phyloP scores from a whole-genome alignment of 805 yeast species.

The Schwanniomyces sp. region DNA sequence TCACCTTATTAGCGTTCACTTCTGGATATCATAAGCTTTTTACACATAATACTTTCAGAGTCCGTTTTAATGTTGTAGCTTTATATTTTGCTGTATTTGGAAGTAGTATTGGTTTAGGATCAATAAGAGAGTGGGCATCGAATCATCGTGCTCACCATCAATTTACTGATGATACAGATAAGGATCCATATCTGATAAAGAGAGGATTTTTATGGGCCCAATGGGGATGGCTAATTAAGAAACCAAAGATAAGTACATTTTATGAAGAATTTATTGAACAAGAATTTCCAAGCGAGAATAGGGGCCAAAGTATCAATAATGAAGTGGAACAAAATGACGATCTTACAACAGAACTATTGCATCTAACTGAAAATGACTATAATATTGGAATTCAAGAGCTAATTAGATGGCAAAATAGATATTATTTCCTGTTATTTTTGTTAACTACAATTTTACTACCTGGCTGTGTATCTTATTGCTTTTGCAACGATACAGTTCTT shows the following conservation, averaged over 20 bases:
- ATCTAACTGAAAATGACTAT: constrained; percentile 13
- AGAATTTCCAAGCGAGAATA: constrained; percentile 26
- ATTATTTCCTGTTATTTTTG: constrained; percentile 25
- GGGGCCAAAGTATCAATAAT: constrained; percentile 26
- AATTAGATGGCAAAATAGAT: constrained; percentile 35
- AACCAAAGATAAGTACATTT: constrained; percentile 44
- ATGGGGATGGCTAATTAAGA: constrained; percentile 81
- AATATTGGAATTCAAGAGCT: constrained; percentile 18
- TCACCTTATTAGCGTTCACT: constrained; percentile 41
- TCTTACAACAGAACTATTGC: constrained; percentile 6
- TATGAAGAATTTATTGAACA: constrained; percentile 35
- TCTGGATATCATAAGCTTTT: constrained; percentile 44
- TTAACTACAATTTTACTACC: constrained; percentile 34
- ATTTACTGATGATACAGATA: constrained; percentile 77
- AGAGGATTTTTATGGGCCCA: constrained; percentile 82
- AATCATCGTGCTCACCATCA: constrained; percentile 90
- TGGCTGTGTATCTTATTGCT: constrained; percentile 16
- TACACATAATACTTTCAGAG: constrained; percentile 38
- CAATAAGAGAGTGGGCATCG: constrained; percentile 76
- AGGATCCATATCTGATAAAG: constrained; percentile 84
- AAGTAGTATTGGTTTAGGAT: constrained; percentile 73
- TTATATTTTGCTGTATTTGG: constrained; percentile 59
- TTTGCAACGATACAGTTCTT: constrained; percentile 29
- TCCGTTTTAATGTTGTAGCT: constrained; percentile 35
- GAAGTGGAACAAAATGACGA: constrained; percentile 9